Evolutionary conservation across 768 basidiomycete genomes (phyloP).

Genomic region (Leccinum incarnatum): DNA sequence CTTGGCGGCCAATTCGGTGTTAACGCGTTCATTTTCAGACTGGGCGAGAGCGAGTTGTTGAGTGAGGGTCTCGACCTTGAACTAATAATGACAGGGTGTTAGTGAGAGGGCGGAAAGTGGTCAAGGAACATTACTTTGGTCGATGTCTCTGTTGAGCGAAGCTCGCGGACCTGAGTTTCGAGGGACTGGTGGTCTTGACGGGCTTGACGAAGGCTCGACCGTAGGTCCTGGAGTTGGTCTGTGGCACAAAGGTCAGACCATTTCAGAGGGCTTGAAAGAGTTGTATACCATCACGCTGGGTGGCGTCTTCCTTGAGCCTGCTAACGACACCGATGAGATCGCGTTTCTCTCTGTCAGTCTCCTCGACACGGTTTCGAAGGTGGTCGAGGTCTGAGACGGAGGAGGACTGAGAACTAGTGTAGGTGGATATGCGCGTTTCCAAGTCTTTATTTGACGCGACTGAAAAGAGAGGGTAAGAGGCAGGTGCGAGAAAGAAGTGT

Average conservation of each 20-base stretch:
- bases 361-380: conserved; percentile 61
- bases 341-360: conserved; percentile 86
- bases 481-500: conserved; percentile 4
- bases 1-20: conserved; percentile 64
- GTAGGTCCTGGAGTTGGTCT: conserved; percentile 74
- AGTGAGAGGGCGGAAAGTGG: background rate
- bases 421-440: conserved; percentile 52
- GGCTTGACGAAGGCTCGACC: conserved; percentile 67
- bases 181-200: conserved; percentile 68
- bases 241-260: conserved; percentile 1
- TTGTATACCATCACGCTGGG: conserved; percentile 68
- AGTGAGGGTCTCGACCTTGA: conserved; percentile 79
- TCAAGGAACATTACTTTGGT: conserved; percentile 51
- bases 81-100: conserved; percentile 42
- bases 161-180: conserved; percentile 68
- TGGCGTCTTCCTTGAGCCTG: conserved; percentile 71
- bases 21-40: conserved; percentile 70
- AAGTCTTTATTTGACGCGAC: conserved; percentile 45
- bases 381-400: conserved; percentile 61
- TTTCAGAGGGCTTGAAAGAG: background rate
- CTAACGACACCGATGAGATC: conserved; percentile 83
- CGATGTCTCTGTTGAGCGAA: conserved; percentile 72
- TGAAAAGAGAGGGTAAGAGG: conserved; percentile 26
- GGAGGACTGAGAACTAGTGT: conserved; percentile 57
- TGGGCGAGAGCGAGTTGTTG: conserved; percentile 80